A percentile compares a stretch with the other conserved stretches of the same genome.
These are phyloP conservation scores for Dipodascus geniculatus DNA, from an alignment of 805 yeast genomes.

Conservation along the genomic window DNA sequence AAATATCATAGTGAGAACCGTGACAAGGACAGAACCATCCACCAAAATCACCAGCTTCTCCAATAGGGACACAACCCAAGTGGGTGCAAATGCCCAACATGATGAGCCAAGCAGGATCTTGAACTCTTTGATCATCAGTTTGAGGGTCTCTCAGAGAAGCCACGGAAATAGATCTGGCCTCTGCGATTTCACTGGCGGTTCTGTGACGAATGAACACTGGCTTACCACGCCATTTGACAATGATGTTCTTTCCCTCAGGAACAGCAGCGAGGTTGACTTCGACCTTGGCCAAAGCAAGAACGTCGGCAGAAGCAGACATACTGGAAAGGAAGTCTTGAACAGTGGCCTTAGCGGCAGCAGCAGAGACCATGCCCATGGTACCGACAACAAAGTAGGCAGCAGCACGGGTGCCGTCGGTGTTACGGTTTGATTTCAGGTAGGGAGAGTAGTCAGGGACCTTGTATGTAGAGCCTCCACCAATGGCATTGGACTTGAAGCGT, in stretches of 20 bases:
- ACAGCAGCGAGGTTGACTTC: conserved; percentile 89
- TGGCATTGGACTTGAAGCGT: conserved; percentile 10
- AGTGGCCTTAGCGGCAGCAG: conserved; percentile 93
- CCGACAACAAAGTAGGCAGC: conserved; percentile 97
- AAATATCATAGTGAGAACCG: conserved; percentile 99
- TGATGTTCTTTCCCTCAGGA: conserved; percentile 96
- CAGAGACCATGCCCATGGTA: conserved; percentile 76
- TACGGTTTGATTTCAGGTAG: conserved; percentile 59
- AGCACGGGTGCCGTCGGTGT: conserved; percentile 70
- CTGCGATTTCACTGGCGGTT: conserved; percentile 83
- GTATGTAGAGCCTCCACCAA: conserved; percentile 51
- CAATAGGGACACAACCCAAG: conserved; percentile 99
- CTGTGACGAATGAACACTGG: conserved; percentile 99
- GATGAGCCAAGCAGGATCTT: conserved; percentile 96
- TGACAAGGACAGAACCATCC: conserved; percentile 99
- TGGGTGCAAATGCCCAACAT: conserved; percentile 99
- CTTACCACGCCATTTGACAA: conserved; percentile 99
- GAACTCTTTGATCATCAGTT: conserved; percentile 82
- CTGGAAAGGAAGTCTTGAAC: conserved; percentile 83
- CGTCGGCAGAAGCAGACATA: conserved; percentile 98
- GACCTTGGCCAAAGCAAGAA: conserved; percentile 97
- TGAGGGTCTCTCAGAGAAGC: conserved; percentile 85
- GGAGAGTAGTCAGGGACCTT: conserved; percentile 84
- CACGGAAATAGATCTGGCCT: conserved; percentile 80
- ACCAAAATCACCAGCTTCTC: conserved; percentile 98